These are phyloP conservation scores for Colletotrichum cereale DNA, from an alignment of 2,329 filamentous ascomycete species.

Conservation along the genomic window DNA sequence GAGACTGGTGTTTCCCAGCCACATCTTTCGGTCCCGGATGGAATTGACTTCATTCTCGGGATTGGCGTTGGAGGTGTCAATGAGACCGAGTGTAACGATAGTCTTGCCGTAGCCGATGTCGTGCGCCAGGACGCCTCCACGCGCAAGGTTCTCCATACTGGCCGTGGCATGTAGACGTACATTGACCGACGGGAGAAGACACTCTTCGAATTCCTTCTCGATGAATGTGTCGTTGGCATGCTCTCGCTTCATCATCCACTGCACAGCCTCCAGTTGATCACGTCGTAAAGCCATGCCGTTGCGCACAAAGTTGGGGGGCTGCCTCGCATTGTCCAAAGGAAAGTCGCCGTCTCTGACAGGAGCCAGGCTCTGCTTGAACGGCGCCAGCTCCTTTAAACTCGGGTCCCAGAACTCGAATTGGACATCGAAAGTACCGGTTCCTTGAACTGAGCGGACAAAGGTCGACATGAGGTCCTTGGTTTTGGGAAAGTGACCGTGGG, in stretches of 20 bases:
- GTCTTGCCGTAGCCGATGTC: constrained; percentile 62
- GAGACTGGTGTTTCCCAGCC: constrained; percentile 22
- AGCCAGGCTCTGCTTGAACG: constrained; percentile 49
- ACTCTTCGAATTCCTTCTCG: constrained; percentile 56
- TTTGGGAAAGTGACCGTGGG: constrained; percentile 36
- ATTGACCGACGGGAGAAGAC: constrained; percentile 48
- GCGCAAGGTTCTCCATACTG: constrained; percentile 43
- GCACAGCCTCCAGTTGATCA: constrained; percentile 43
- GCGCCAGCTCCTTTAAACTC: constrained; percentile 32
- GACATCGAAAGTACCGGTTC: constrained; percentile 8
- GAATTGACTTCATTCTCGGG: constrained; percentile 40
- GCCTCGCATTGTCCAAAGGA: neutral
- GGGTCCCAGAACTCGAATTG: constrained; percentile 25
- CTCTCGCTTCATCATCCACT: constrained; percentile 46
- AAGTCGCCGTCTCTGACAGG: constrained; percentile 1
- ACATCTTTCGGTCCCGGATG: constrained; percentile 33
- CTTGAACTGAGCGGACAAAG: constrained; percentile 5
- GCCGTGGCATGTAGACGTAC: constrained; percentile 51
- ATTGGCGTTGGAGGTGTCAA: constrained; percentile 45
- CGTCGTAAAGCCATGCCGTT: constrained; percentile 37
- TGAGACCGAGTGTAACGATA: constrained; percentile 54
- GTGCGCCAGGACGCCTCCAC: constrained; percentile 58
- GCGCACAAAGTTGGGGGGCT: constrained; percentile 39
- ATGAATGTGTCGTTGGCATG: constrained; percentile 45
- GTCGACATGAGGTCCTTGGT: constrained; percentile 6